Base-by-base conservation (phyloP, 148 eudicot species). In the Chenopodium formosanum region DNA sequence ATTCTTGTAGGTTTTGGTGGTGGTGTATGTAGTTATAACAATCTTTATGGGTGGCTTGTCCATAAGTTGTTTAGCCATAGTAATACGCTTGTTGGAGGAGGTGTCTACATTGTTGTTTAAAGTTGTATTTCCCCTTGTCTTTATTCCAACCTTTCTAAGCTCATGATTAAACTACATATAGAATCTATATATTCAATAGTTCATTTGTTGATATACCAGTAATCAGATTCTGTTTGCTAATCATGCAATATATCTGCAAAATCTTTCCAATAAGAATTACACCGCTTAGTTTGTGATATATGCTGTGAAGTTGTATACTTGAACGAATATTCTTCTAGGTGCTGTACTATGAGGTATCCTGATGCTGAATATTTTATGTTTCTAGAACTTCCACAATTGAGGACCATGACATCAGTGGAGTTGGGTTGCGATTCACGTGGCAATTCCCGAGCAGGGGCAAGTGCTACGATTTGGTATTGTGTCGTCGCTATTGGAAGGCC, bases 371-470 rank as follows among this genome's bases (percentile, higher is more conserved):
- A 7, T 75, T 67, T 70, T 77, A 9, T 77, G 48, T 46, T 80
- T 86, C 23, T 82, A 96, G 99, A 87, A 83, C 95, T 96, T 88
- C 92, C 97, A 62, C 98, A 92, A 70, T 87, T 96, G 83, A 90
- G 99, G 88, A 94, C 89, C 48, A 82, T 92, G 88, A 94, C 99
- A 74, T 88, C 99, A 17, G 86, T 79, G 94, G 97, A 94, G 86
- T 84, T 96, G 83, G 99, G 99, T 67, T 96, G 99, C 77, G 95
- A 94, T 87, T 87, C 94, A 34, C 88, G 84, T 47, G 97, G 99
- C 79, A 88, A 89, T 83, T 94, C 99, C 69, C 97, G 95, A 80
- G 95, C 94, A 32, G 97, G 98, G 81, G 84, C 81, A 60, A 83
- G 84, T 84, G 85, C 89, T 40, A 75, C 77, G 37, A 84, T 94